Conservation (phyloP, 352 stramenopile genomes). For the Phytophthora nicotianae region DNA sequence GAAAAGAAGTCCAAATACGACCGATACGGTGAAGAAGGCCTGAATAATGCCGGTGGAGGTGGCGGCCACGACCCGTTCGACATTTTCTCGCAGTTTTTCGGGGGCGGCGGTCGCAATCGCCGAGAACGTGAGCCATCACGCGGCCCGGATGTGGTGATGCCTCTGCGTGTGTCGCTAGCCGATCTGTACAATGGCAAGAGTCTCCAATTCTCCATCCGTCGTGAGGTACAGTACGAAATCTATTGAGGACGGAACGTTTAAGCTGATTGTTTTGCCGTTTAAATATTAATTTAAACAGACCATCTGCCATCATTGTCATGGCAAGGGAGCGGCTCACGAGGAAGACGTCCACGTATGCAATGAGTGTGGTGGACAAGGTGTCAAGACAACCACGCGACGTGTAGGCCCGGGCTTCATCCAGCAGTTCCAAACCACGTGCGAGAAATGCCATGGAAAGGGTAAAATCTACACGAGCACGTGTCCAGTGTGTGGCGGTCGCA, state of each 20-base stretch:
- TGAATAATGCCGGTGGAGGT: constrained; percentile 58
- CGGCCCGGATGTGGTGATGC: constrained; percentile 82
- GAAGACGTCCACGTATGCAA: constrained; percentile 90
- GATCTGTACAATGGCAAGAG: constrained; percentile 97
- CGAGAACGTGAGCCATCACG: constrained; percentile 63
- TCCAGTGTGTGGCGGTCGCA: constrained; percentile 83
- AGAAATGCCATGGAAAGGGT: constrained; percentile 93
- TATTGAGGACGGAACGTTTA: background rate
- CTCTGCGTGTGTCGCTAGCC: constrained; percentile 93
- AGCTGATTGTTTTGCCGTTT: constrained; percentile 4
- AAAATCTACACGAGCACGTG: constrained; percentile 93
- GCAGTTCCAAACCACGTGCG: constrained; percentile 88
- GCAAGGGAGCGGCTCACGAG: constrained; percentile 88
- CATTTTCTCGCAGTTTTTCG: constrained; percentile 85
- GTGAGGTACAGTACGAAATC: constrained; percentile 43
- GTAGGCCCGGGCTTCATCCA: constrained; percentile 84
- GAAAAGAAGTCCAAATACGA: constrained; percentile 92
- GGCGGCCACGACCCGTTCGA: constrained; percentile 77
- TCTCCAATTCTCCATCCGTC: constrained; percentile 94
- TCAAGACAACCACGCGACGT: constrained; percentile 87
- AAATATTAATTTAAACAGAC: constrained; percentile 48
- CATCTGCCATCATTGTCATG: constrained; percentile 94
- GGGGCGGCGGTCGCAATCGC: constrained; percentile 44
- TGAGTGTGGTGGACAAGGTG: constrained; percentile 94
- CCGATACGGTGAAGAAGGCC: constrained; percentile 89